These are phyloP conservation scores for Adansonia madagascariensis DNA, from an alignment of 441 rosid genomes.

Conservation along the genomic window DNA sequence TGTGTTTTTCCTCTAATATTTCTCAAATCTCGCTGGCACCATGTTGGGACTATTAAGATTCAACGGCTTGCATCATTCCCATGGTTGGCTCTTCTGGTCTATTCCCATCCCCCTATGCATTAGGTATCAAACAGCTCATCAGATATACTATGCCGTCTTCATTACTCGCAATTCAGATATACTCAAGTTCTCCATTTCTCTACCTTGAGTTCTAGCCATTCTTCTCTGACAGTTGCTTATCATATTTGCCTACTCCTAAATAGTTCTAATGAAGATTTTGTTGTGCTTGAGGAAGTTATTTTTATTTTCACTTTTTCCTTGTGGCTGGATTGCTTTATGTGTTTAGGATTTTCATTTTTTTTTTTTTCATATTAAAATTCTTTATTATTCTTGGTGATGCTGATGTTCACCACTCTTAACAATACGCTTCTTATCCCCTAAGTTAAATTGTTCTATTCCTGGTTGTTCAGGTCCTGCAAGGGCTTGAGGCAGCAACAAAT, in stretches of 20 bases:
- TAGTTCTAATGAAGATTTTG: not conserved
- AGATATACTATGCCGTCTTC: not conserved
- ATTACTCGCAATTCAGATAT: not conserved
- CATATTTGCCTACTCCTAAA: slow-evolving; percentile 13
- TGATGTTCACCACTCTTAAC: not conserved
- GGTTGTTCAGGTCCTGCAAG: slow-evolving; percentile 77
- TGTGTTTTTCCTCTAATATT: slow-evolving; percentile 20
- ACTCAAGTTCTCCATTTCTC: not conserved
- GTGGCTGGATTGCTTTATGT: not conserved
- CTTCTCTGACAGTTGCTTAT: not conserved
- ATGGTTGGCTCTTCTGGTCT: not conserved
- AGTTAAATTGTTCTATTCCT: slow-evolving; percentile 31
- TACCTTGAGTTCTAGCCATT: not conserved
- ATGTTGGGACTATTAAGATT: not conserved
- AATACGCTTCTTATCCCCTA: not conserved
- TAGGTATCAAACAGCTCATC: not conserved
- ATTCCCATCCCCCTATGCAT: not conserved
- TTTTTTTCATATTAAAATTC: not conserved
- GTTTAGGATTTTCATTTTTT: not conserved
- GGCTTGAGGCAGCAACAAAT: slow-evolving; percentile 90
- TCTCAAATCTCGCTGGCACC: not conserved
- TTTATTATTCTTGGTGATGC: not conserved
- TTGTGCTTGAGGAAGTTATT: not conserved
- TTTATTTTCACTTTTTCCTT: not conserved
- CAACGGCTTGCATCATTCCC: not conserved